phyloP scores from a whole-genome alignment of 2,329 filamentous ascomycete species.

The Chalara sp. region DNA sequence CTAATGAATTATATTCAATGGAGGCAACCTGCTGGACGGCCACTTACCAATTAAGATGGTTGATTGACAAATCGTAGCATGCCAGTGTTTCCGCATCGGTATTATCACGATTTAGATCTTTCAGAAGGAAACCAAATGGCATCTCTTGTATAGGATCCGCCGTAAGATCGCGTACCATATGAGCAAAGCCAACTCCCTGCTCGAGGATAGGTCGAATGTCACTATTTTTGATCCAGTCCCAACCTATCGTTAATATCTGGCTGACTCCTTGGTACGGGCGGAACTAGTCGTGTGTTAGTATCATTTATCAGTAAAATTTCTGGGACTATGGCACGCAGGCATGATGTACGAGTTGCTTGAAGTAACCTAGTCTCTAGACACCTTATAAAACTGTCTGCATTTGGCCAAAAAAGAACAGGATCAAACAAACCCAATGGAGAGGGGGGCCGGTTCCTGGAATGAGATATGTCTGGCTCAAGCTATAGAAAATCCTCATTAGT shows the following conservation, averaged over 20 bases:
- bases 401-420: too few species aligned
- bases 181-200: background rate
- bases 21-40: too few species aligned
- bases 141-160: background rate
- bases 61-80: constrained; percentile 53
- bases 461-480: constrained; percentile 51
- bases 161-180: background rate
- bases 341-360: too few species aligned
- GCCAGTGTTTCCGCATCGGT: constrained; percentile 33
- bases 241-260: constrained; percentile 51
- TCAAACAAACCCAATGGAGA: constrained; percentile 50
- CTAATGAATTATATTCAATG: constrained; percentile 35
- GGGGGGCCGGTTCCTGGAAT: constrained; percentile 43
- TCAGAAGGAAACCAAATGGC: constrained; percentile 26
- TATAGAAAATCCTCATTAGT: constrained; percentile 37
- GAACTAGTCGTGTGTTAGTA: too few species aligned
- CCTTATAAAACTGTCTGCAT: too few species aligned
- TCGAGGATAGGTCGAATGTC: constrained; percentile 23
- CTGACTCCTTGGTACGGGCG: constrained; percentile 55
- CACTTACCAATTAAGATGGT: constrained; percentile 46
- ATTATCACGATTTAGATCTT: constrained; percentile 18
- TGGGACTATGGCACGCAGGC: too few species aligned
- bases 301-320: too few species aligned
- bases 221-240: constrained; percentile 51
- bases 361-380: too few species aligned